Evolutionary conservation across 2,329 filamentous ascomycete genomes (phyloP), one percentile per base, ranked within the genome.

Genomic region (Tolypocladium capitatum): DNA sequence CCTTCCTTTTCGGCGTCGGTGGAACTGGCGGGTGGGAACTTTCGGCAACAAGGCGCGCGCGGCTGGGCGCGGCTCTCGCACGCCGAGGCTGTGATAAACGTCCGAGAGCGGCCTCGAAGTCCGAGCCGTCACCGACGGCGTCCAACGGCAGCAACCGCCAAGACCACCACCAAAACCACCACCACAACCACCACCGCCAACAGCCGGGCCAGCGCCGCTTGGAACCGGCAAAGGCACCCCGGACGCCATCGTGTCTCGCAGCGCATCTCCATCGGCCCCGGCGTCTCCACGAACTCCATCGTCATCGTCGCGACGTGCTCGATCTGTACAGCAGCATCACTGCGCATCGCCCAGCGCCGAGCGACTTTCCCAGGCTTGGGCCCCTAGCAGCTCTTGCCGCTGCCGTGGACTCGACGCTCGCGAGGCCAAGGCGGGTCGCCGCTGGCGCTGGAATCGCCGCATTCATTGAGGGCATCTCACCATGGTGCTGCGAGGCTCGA

Each of bases 321-420:
- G 46, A 40, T 38, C 51, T 53, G 50, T 50, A 47, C 34, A 43
- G 27, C 24, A 30, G 46, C 51, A 49, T 51, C 44, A 53, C 50
- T 48, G 51, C 48, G 46, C 48, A 50, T 35, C 45, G 33, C 40
- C 18, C 35, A 16, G 38, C 38, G 16, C n/a, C n/a, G n/a, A n/a
- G n/a, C n/a, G n/a, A n/a, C n/a, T n/a, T n/a, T 31, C 43, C 13
- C 35, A 42, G 43, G 8, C 34, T n/a, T 13, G 43, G 33, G 28
- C 5, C 21, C 35, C 9, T 21, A 5, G n/a, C n/a, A n/a, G n/a
- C n/a, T 24, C 24, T 24, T 5, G 38, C 21, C 14, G 14, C 13
- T 8, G 16, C 3, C 24, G 4, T 18, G 16, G 38, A 18, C 38
- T 41, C 24, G 38, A 30, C 16, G 38, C 16, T 42, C 16, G 18